phyloP scores from a whole-genome alignment of 2,329 filamentous ascomycete genomes.

The Diaporthe vexans region DNA sequence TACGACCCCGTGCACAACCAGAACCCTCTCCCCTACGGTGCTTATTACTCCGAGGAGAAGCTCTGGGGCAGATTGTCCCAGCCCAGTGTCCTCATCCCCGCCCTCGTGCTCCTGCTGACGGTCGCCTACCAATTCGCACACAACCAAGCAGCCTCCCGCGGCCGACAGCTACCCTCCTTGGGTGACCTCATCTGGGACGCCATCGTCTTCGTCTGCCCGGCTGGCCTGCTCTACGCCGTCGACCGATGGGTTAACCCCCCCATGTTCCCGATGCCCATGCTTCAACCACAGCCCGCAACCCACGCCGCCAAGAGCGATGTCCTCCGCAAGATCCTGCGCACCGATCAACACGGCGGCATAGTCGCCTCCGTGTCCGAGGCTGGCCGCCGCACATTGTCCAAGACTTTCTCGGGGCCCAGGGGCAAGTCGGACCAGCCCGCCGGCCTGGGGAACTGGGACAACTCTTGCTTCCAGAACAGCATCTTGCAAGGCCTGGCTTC shows the following conservation, averaged over 20 bases:
- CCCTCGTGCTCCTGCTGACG: conserved; percentile 52
- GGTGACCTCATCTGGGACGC: conserved; percentile 71
- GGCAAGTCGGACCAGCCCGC: conserved; percentile 62
- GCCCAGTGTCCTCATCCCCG: conserved; percentile 53
- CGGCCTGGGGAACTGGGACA: conserved; percentile 91
- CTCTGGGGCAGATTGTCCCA: conserved; percentile 52
- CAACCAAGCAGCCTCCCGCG: conserved; percentile 44
- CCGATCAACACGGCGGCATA: conserved; percentile 67
- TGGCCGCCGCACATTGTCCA: conserved; percentile 68
- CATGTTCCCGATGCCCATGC: conserved; percentile 56
- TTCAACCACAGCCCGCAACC: conserved; percentile 54
- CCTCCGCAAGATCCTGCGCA: conserved; percentile 73
- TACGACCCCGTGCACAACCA: conserved; percentile 33
- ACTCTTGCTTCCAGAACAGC: conserved; percentile 98
- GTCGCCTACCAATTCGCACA: conserved; percentile 53
- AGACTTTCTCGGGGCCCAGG: conserved; percentile 63
- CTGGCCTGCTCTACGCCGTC: conserved; percentile 68
- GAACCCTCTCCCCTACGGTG: conserved; percentile 40
- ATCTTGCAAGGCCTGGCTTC: conserved; percentile 89
- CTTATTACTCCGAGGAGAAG: conserved; percentile 45
- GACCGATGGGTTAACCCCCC: conserved; percentile 68
- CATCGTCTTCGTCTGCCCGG: conserved; percentile 70
- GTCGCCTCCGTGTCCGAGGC: conserved; percentile 71
- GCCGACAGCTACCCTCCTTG: conserved; percentile 50
- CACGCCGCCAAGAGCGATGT: conserved; percentile 74